These are phyloP conservation scores for Ajuga chamaepitys DNA, from an alignment of 257 asterid genomes.

Conservation along the genomic window DNA sequence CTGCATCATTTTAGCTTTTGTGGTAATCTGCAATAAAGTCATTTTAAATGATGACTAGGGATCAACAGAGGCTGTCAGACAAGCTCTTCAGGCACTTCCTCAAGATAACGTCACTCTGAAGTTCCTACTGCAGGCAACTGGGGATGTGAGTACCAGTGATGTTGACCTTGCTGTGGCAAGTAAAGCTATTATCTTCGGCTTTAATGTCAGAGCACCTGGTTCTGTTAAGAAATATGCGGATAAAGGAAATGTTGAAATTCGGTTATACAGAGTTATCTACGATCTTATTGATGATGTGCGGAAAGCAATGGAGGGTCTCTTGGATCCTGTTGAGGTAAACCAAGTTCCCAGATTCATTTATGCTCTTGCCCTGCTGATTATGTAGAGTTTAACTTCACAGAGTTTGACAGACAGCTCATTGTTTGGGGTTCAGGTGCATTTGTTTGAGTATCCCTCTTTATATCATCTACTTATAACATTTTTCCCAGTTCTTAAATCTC, in stretches of 20 bases:
- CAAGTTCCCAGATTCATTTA: constrained; percentile 1
- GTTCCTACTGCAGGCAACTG: constrained; percentile 81
- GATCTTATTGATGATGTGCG: constrained; percentile 89
- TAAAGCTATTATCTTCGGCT: constrained; percentile 80
- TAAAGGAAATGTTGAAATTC: constrained; percentile 59
- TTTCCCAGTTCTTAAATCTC: not conserved
- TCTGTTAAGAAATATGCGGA: constrained; percentile 76
- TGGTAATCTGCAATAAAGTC: not conserved
- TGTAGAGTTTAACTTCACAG: not conserved
- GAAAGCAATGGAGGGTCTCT: constrained; percentile 91
- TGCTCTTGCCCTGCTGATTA: not conserved
- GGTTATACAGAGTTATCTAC: constrained; percentile 74
- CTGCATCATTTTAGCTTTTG: not conserved
- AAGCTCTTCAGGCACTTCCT: constrained; percentile 90
- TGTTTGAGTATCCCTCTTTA: not conserved
- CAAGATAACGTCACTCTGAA: constrained; percentile 86
- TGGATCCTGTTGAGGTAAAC: constrained; percentile 78
- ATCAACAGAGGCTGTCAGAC: constrained; percentile 79
- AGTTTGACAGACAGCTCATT: not conserved
- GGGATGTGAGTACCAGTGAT: constrained; percentile 82
- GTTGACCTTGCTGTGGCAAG: constrained; percentile 92
- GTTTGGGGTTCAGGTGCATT: not conserved
- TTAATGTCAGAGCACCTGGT: constrained; percentile 71
- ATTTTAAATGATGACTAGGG: constrained; percentile 43
- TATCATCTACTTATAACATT: not conserved